Evolutionary conservation across 1,284 basidiomycete species (phyloP).

Genomic region (Apiotrichum gamsii): DNA sequence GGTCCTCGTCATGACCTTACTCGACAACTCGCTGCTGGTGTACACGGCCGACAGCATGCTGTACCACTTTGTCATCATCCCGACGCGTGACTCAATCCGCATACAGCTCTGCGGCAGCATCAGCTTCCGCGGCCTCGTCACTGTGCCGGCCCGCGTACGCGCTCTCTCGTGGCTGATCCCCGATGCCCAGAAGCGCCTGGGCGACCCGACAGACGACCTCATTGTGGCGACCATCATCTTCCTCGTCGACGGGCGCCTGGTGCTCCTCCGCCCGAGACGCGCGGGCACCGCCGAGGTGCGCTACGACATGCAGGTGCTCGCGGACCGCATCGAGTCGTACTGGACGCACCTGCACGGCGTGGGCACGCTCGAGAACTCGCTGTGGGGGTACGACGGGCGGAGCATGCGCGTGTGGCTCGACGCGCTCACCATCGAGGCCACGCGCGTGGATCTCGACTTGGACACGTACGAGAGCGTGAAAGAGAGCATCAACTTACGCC

Average conservation of each 20-base stretch:
- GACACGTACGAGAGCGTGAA: slow-evolving; percentile 63
- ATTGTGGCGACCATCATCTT: slow-evolving; percentile 92
- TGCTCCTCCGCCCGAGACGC: slow-evolving; percentile 75
- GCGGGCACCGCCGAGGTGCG: slow-evolving; percentile 73
- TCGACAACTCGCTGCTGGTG: slow-evolving; percentile 93
- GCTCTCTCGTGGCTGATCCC: slow-evolving; percentile 98
- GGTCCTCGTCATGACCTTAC: slow-evolving; percentile 77
- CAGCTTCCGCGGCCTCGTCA: slow-evolving; percentile 85
- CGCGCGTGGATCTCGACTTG: slow-evolving; percentile 45
- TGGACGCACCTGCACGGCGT: slow-evolving; percentile 96
- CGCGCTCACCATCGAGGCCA: slow-evolving; percentile 77
- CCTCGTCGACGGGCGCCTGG: slow-evolving; percentile 87
- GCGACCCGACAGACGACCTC: slow-evolving; percentile 89
- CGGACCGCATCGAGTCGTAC: slow-evolving; percentile 92
- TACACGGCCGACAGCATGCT: slow-evolving; percentile 96
- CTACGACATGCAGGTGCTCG: slow-evolving; percentile 96
- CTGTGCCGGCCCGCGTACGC: slow-evolving; percentile 74
- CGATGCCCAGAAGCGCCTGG: slow-evolving; percentile 81
- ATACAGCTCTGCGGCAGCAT: slow-evolving; percentile 91
- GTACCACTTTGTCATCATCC: slow-evolving; percentile 85
- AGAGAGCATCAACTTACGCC: slow-evolving; percentile 81
- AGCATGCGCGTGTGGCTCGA: slow-evolving; percentile 91
- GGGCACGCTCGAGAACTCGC: slow-evolving; percentile 84
- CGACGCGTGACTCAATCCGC: slow-evolving; percentile 73
- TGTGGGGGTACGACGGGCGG: slow-evolving; percentile 94